Evolutionary conservation across 371 early-diverging fungal genomes (phyloP).

Genomic region (Mucor piriformis): DNA sequence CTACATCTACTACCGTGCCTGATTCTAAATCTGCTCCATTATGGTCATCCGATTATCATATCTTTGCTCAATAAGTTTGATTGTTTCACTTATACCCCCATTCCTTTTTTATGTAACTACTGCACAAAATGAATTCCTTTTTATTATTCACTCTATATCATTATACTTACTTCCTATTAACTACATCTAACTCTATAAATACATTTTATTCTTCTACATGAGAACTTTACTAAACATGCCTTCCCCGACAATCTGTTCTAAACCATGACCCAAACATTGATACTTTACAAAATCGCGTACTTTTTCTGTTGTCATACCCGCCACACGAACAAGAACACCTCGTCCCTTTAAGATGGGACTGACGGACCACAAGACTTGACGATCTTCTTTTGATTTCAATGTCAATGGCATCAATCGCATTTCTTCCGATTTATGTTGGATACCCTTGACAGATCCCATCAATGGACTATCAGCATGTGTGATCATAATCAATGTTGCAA

Average conservation of each 20-base stretch:
- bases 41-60: slow-evolving; percentile 11
- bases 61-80: slow-evolving; percentile 10
- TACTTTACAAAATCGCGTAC: slow-evolving; percentile 51
- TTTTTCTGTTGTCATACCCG: slow-evolving; percentile 49
- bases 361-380: slow-evolving; percentile 40
- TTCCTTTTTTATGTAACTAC: background rate
- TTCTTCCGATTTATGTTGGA: slow-evolving; percentile 30
- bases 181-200: background rate
- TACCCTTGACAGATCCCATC: slow-evolving; percentile 11
- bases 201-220: slow-evolving; percentile 19
- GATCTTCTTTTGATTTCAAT: slow-evolving; percentile 22
- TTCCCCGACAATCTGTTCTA: slow-evolving; percentile 38
- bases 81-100: background rate
- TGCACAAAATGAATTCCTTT: background rate
- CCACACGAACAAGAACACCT: slow-evolving; percentile 44
- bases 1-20: background rate
- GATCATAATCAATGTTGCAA: slow-evolving; percentile 49
- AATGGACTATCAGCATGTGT: slow-evolving; percentile 2
- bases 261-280: slow-evolving; percentile 34
- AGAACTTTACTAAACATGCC: slow-evolving; percentile 50
- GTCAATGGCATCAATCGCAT: slow-evolving; percentile 36
- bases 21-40: background rate
- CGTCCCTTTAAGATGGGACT: slow-evolving; percentile 35
- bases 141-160: too few relatives aligned
- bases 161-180: background rate